A percentile compares a stretch with the other conserved stretches of the same genome.
Evolutionary conservation across 495 filamentous ascomycete genomes (phyloP).

Genomic region (Penicillium angulare): DNA sequence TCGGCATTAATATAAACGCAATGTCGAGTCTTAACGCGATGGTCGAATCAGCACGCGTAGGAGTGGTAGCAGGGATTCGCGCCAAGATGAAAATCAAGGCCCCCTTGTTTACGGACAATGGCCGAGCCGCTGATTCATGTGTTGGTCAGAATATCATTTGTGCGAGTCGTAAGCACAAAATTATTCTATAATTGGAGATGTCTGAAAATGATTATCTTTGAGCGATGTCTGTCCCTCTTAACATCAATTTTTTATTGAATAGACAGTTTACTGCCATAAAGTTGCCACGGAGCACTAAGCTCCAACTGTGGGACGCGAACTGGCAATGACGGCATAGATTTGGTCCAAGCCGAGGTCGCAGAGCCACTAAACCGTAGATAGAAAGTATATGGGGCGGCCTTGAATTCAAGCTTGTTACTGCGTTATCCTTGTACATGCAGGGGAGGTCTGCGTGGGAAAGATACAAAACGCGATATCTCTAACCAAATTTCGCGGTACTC

Average conservation of each 20-base stretch:
- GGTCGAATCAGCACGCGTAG: constrained; percentile 13
- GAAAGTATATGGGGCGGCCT: not conserved
- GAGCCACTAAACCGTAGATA: constrained; percentile 5
- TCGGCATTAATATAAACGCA: constrained; percentile 20
- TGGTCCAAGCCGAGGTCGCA: constrained; percentile 16
- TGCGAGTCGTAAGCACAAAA: no score
- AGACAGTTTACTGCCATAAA: not conserved
- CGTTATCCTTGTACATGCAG: constrained; percentile 12
- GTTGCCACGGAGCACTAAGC: not conserved
- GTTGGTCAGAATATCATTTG: no score
- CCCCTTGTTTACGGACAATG: constrained; percentile 5
- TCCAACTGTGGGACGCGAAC: constrained; percentile 23
- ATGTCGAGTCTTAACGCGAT: constrained; percentile 10
- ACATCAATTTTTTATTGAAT: not conserved
- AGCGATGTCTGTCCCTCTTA: not conserved
- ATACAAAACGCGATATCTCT: not conserved
- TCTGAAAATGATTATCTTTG: no score
- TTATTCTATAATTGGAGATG: no score
- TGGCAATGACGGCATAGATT: constrained; percentile 28
- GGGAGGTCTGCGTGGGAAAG: not conserved
- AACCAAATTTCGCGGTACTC: no score
- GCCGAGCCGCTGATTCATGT: constrained; percentile 21
- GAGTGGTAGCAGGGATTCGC: constrained; percentile 10
- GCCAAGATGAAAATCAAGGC: constrained; percentile 13
- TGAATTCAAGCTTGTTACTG: not conserved